These are phyloP conservation scores for Candida dendrica DNA, from an alignment of 805 yeast genomes.

Conservation along the genomic window DNA sequence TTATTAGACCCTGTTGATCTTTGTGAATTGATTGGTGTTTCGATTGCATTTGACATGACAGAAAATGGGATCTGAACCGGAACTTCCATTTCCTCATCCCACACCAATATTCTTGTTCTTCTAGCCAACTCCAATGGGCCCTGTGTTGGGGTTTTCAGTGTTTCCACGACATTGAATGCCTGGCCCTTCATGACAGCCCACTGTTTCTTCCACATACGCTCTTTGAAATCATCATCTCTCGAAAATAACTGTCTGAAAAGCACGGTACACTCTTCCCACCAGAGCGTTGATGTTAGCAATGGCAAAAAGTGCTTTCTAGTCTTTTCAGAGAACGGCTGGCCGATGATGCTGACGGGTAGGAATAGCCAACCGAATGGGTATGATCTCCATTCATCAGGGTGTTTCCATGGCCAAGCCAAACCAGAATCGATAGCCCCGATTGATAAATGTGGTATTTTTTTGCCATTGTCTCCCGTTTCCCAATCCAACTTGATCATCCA, in stretches of 20 bases:
- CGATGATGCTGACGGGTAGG: slow-evolving; percentile 54
- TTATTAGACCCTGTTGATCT: too few relatives aligned
- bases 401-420: slow-evolving; percentile 72
- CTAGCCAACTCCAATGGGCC: slow-evolving; percentile 66
- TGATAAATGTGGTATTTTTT: slow-evolving; percentile 32
- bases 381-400: slow-evolving; percentile 76
- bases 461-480: slow-evolving; percentile 16
- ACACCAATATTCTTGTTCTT: slow-evolving; percentile 46
- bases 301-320: slow-evolving; percentile 53
- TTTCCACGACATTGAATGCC: slow-evolving; percentile 68
- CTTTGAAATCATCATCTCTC: slow-evolving; percentile 54
- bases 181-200: slow-evolving; percentile 71
- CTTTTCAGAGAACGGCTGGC: slow-evolving; percentile 54
- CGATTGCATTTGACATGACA: slow-evolving; percentile 35
- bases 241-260: slow-evolving; percentile 42
- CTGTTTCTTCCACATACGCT: slow-evolving; percentile 60
- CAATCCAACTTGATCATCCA: slow-evolving; percentile 68
- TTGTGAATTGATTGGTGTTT: slow-evolving; percentile 24
- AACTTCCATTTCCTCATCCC: slow-evolving; percentile 56
- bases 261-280: slow-evolving; percentile 63
- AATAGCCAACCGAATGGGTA: slow-evolving; percentile 77
- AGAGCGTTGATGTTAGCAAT: slow-evolving; percentile 46
- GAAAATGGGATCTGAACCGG: slow-evolving; percentile 37
- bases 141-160: slow-evolving; percentile 45
- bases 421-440: slow-evolving; percentile 77